Conservation (phyloP, 73 alveolate genomes). For the Symbiodinium pilosum region DNA sequence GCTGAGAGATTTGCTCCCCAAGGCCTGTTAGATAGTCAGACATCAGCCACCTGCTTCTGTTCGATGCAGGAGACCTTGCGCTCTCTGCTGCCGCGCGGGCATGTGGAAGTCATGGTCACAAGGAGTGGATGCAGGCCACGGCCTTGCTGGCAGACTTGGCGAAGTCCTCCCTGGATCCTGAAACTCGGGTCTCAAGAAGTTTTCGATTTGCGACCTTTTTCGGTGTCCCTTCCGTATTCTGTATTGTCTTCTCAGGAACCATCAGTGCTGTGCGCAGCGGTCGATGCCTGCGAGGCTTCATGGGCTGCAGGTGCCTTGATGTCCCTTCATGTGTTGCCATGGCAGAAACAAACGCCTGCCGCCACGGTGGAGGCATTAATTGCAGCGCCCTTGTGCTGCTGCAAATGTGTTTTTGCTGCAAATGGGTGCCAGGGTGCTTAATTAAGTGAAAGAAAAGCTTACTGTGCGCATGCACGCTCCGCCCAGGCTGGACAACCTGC, state of each 20-base stretch:
- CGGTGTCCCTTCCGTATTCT: not conserved
- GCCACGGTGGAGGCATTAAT: too few species aligned
- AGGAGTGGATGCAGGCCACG: constrained; percentile 3
- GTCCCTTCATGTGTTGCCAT: too few species aligned
- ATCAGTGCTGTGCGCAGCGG: constrained; percentile 47
- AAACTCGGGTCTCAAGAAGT: not conserved
- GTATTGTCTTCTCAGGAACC: constrained; percentile 12
- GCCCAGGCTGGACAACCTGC: not conserved
- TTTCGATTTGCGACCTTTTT: not conserved
- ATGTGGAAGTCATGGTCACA: constrained; percentile 25
- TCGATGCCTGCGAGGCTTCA: constrained; percentile 42
- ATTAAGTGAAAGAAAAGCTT: not conserved
- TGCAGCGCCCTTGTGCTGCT: too few species aligned
- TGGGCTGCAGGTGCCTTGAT: too few species aligned
- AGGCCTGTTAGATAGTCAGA: too few species aligned
- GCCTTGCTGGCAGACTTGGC: not conserved
- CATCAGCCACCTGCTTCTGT: too few species aligned
- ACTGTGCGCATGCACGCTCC: not conserved
- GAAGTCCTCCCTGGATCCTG: not conserved
- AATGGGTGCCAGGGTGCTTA: not conserved
- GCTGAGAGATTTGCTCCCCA: too few species aligned
- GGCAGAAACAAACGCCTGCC: too few species aligned
- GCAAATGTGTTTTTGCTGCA: too few species aligned
- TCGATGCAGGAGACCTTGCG: constrained; percentile 13
- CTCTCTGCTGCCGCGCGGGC: constrained; percentile 46